phyloP scores from a whole-genome alignment of 2,329 filamentous ascomycete species.

The Hymenoscyphus fructigenus region DNA sequence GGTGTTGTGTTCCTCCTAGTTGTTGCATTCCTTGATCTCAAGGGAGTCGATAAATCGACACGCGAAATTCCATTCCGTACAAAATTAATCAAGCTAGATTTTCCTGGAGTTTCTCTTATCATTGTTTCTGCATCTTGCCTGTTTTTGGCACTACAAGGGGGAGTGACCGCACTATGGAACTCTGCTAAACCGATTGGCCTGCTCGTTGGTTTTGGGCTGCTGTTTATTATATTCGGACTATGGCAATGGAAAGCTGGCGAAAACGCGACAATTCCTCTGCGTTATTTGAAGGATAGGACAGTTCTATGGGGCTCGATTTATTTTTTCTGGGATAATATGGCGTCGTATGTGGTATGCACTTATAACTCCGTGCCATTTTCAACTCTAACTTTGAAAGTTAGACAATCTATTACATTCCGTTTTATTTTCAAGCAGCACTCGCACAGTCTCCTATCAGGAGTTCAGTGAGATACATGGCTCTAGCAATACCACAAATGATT shows the following conservation, averaged over 20 bases:
- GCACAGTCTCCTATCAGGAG: not conserved
- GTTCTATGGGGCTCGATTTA: not conserved
- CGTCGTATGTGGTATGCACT: not conserved
- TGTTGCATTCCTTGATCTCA: constrained; percentile 9
- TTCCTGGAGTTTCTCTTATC: not conserved
- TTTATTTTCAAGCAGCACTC: constrained; percentile 5
- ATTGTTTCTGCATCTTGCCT: not conserved
- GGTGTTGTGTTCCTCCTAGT: constrained; percentile 13
- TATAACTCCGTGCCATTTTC: too few species aligned
- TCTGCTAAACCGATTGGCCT: not conserved
- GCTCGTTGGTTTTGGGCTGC: not conserved
- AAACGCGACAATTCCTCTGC: constrained; percentile 3
- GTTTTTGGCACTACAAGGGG: constrained; percentile 1
- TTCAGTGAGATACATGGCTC: not conserved
- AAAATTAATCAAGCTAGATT: not conserved
- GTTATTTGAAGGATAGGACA: not conserved
- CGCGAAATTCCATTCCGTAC: not conserved
- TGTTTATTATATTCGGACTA: not conserved
- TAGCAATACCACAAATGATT: not conserved
- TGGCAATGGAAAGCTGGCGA: constrained; percentile 2
- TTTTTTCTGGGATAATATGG: not conserved
- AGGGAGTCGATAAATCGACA: not conserved
- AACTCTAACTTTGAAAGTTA: not conserved
- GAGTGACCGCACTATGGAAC: not conserved
- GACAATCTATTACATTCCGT: not conserved